phyloP scores from a whole-genome alignment of 2,329 filamentous ascomycete species.

The Colletotrichum orchidophilum region DNA sequence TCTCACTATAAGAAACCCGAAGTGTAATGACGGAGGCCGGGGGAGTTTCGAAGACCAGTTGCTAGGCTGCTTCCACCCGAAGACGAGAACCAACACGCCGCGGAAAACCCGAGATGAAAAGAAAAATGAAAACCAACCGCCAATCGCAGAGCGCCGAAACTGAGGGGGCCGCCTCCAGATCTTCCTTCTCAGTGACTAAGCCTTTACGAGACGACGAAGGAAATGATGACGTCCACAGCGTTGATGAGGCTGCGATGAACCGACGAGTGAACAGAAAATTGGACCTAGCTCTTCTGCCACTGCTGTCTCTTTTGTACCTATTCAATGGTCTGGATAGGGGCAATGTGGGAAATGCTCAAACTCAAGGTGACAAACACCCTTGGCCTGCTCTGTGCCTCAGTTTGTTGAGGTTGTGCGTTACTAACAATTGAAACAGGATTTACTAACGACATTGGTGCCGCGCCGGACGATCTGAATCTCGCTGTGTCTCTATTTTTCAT shows the following conservation, averaged over 20 bases:
- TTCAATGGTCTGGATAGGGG: slow-evolving; percentile 52
- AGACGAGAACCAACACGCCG: not conserved
- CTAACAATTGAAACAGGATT: slow-evolving; percentile 46
- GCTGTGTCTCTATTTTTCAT: slow-evolving; percentile 67
- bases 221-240: not conserved
- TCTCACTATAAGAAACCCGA: slow-evolving; percentile 8
- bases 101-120: not conserved
- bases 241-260: slow-evolving; percentile 8
- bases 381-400: not conserved
- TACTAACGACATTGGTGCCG: slow-evolving; percentile 62
- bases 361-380: slow-evolving; percentile 41
- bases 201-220: not conserved
- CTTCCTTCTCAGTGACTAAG: slow-evolving; percentile 15
- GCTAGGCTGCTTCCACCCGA: not conserved
- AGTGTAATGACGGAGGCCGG: not conserved
- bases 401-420: not conserved
- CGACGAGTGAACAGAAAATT: slow-evolving; percentile 46
- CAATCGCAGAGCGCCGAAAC: slow-evolving; percentile 17
- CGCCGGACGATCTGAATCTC: slow-evolving; percentile 61
- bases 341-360: slow-evolving; percentile 53
- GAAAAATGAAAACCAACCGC: slow-evolving; percentile 9
- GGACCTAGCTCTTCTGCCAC: slow-evolving; percentile 47
- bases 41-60: not conserved
- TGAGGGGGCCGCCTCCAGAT: slow-evolving; percentile 5
- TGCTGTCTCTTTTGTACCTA: slow-evolving; percentile 50